Evolutionary conservation across 1,139 yeast genomes (phyloP).

Genomic region (Petasospora fabianii): DNA sequence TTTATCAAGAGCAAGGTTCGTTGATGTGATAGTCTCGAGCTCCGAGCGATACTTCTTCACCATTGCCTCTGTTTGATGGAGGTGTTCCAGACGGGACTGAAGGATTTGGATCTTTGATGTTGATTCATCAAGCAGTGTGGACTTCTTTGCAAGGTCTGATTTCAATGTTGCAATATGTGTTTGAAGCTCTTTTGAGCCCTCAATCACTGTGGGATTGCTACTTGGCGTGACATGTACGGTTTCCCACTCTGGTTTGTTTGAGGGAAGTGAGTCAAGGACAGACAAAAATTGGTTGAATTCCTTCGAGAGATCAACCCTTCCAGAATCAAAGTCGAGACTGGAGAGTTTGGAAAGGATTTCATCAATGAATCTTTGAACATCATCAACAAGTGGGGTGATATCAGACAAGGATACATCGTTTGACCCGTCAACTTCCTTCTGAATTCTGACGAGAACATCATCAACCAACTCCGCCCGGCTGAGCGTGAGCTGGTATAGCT

Average conservation of each 20-base stretch:
- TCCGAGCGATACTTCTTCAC: slow-evolving; percentile 15
- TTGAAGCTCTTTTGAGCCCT: slow-evolving; percentile 1
- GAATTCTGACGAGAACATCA: background rate
- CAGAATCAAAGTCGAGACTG: slow-evolving; percentile 7
- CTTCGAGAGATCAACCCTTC: background rate
- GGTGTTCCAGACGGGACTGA: slow-evolving; percentile 36
- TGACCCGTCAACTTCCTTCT: background rate
- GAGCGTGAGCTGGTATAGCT: slow-evolving; percentile 6
- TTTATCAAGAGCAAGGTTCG: slow-evolving; percentile 9
- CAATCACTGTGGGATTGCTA: background rate
- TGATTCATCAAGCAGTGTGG: slow-evolving; percentile 25
- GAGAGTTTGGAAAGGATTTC: background rate
- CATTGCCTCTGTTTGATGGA: slow-evolving; percentile 15
- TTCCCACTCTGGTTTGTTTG: background rate
- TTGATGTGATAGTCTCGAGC: slow-evolving; percentile 5
- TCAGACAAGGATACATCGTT: slow-evolving; percentile 5
- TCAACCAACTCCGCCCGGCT: slow-evolving; percentile 1
- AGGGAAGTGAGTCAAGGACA: slow-evolving; percentile 1
- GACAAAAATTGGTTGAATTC: background rate
- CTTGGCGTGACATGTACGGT: background rate
- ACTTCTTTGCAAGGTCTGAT: background rate
- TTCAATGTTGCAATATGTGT: background rate
- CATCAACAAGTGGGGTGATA: background rate
- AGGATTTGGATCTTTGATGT: slow-evolving; percentile 40
- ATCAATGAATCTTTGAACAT: slow-evolving; percentile 1